Evolutionary conservation across 768 basidiomycete genomes (phyloP).

Genomic region (Favolaschia claudopus): DNA sequence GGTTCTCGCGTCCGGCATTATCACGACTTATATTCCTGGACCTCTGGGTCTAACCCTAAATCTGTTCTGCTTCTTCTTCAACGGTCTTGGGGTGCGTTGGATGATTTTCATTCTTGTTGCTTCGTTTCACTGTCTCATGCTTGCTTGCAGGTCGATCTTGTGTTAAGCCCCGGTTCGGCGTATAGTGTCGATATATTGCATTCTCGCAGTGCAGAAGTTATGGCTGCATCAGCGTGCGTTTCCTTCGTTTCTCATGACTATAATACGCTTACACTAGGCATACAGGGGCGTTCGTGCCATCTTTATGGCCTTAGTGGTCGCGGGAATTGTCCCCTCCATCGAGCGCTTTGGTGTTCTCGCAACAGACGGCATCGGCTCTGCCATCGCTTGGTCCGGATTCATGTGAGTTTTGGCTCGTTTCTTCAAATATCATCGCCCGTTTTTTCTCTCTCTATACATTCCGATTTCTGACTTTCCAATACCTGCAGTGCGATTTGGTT

Average conservation of each 20-base stretch:
- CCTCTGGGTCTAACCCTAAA: slow-evolving; percentile 4
- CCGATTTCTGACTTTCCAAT: slow-evolving; percentile 14
- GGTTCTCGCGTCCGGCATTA: slow-evolving; percentile 45
- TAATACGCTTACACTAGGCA: background rate
- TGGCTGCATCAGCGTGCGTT: slow-evolving; percentile 63
- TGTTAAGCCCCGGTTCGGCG: slow-evolving; percentile 61
- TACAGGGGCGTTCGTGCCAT: slow-evolving; percentile 57
- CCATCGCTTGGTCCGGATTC: slow-evolving; percentile 58
- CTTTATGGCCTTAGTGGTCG: slow-evolving; percentile 50
- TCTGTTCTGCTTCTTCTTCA: slow-evolving; percentile 55
- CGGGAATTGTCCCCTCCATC: slow-evolving; percentile 61
- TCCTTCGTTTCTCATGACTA: background rate
- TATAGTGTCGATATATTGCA: slow-evolving; percentile 71
- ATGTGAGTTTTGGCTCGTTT: slow-evolving; percentile 47
- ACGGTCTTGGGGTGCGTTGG: slow-evolving; percentile 65
- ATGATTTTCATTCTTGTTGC: background rate
- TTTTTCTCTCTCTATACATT: background rate
- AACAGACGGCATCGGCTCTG: slow-evolving; percentile 56
- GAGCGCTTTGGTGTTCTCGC: slow-evolving; percentile 56
- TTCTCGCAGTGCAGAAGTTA: slow-evolving; percentile 66
- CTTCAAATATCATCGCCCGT: background rate
- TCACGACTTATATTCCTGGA: slow-evolving; percentile 26
- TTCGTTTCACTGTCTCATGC: background rate
- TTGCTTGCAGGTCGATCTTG: slow-evolving; percentile 57
- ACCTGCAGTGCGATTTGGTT: slow-evolving; percentile 54